Evolutionary conservation across 83 land plant genomes (phyloP), one percentile per base, ranked within the genome.

Genomic region (Larix sibirica): DNA sequence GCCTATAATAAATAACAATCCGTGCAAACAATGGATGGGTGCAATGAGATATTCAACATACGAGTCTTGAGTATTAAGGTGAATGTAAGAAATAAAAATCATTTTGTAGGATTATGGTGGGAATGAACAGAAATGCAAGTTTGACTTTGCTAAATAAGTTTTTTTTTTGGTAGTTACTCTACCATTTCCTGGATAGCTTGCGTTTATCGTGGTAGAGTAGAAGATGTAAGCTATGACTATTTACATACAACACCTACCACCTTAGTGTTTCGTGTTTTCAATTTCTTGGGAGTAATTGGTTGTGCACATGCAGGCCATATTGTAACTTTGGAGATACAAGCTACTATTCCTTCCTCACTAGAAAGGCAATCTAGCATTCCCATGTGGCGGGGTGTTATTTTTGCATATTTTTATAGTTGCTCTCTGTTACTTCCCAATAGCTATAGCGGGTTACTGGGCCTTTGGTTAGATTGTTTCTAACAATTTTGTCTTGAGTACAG

Each of bases 261-360:
- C 69, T 77, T 63, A 69, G 90, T 94, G 78, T 94, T 96, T 76
- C 70, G 89, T 4, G 94, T 91, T 2, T 87, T 95, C 31, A 89
- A 84, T 75, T 96, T 94, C 18, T 69, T 97, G 33, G 99, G 99
- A 1, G 88, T 91, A 16, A 88, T 97, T 13, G 96, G 98, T 0
- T 95, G 94, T 87, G 98, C 99, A 0, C 95, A 92, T 83, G 99
- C 99, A 0, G 99, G 98, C 0, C 99, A 97, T 82, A 97, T 95
- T 83, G 99, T 97, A 44, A 96, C 92, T 4, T 79, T 97, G 83
- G 99, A 97, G 85, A 97, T 97, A n/a, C n/a, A 96, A 59, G 97
- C 96, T 6, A 95, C 99, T 10, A 90, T 96, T 70, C 91, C 91
- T 77, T 84, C 94, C 24, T 84, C 84, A 2, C 87, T 84, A 56